Base-by-base conservation (phyloP, 352 stramenopile genomes). In the Phytophthora fragariaefolia region DNA sequence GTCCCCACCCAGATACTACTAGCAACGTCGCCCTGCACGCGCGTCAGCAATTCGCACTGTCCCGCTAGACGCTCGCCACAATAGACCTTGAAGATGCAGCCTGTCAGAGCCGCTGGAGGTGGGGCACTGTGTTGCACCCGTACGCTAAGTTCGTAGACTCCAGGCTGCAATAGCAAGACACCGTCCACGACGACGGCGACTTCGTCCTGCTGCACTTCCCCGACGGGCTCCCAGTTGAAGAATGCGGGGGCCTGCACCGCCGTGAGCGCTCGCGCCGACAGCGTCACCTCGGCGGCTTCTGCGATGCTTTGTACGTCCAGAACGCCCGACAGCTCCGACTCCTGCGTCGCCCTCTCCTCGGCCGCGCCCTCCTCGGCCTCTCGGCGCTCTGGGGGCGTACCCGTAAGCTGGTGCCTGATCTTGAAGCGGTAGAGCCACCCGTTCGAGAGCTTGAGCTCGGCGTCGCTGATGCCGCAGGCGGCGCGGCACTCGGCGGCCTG, bases 401-500 rank as follows among this genome's bases (percentile, higher is more conserved):
- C 42, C 23, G 34, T 49, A 12, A 78, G 60, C 38, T 67, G 49
- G 53, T 81, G 73, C 1, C 73, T 61, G 27, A 65, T 71, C 57
- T 83, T 83, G 42, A 83, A 83, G 13, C 69, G 77, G 58, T 83
- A 71, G 45, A 83, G 61, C 76, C 76, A 83, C 6, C 76, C 76
- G 54, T 83, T 83, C 36, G 73, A 81, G 22, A 83, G 70, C 66
- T 79, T 79, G 58, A 83, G 73, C 46, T 74, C 55, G 17, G 61
- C 27, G 15, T 71, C 66, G 26, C 30, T 28, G 43, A 83, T 83
- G 20, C 73, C 70, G 34, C 70, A 73, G 12, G 64, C 61, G 6
- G 45, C 73, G 17, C 76, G 76, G 38, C 75, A 69, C 43, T 77
- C 62, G 3, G 61, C 61, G 12, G 76, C 76, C 32, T 71, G 46